Base-by-base conservation (phyloP, 257 asterid genomes). In the Leptodermis oblonga region DNA sequence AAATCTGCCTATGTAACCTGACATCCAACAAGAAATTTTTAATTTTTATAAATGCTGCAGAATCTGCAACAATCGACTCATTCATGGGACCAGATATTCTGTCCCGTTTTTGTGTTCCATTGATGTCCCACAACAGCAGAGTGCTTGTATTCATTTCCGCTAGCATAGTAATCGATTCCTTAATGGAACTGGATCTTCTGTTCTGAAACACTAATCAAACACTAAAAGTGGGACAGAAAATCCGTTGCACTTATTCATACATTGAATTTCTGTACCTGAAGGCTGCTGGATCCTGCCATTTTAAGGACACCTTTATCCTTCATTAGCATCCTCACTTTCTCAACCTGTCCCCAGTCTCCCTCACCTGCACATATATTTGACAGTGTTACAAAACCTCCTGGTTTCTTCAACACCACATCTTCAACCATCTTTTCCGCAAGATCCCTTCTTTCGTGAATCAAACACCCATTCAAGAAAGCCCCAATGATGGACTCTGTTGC, bases 401-500 rank as follows among this genome's bases (percentile, higher is more conserved):
- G 75, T 73, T 65, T 85, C 74, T 76, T 81, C 77, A 80, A 61
- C 54, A 78, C 80, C 81, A 76, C 43, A 52, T 70, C 69, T 34
- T 75, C 66, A 31, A 76, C 74, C 69, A 87, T 75, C 73, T 61
- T 79, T 69, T 80, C 84, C 56, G 86, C 86, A 77, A 87, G 89
- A 81, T 87, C 94, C 71, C 78, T 83, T 82, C 91, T 82, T 66
- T 68, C 77, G 33, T 85, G 86, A 69, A 82, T 73, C 76, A 73
- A 76, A 77, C 94, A 87, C 45, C 94, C 89, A 25, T 84, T 83
- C 53, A 85, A 81, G 78, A 87, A 87, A 66, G 94, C 85, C 51
- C 94, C 90, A 48, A 71, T 9, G 53, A 59, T 62, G 22, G 86
- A 85, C 70, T 81, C 80, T 14, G 81, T 75, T 3, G 55, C 74